Evolutionary conservation across 805 yeast genomes (phyloP), one percentile per base, ranked within the genome.

Genomic region (Yarrowia deformans): DNA sequence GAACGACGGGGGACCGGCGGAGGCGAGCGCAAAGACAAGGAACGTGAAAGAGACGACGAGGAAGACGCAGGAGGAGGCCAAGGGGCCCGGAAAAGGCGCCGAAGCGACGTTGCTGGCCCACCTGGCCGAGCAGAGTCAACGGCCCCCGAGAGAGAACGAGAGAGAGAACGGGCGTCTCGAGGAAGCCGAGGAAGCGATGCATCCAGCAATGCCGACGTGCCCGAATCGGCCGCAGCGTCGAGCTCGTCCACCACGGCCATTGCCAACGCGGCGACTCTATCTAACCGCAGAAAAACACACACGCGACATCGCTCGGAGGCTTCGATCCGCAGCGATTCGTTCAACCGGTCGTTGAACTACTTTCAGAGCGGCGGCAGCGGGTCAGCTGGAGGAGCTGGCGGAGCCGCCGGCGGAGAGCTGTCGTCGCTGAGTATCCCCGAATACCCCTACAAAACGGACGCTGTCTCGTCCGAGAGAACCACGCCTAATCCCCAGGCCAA

Each of bases 401-500:
- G 19, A 23, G 29, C 29, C 8, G 50, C 55, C 7, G 39, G 42
- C n/a, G 32, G 42, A 32, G 52, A 42, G 18, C 63, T 60, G 52
- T 5, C 66, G 66, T 43, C 34, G 39, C 52, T 60, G 19, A 34
- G 52, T 14, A 63, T 63, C 50, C 68, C 55, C 8, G 56, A 63
- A 13, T 63, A 48, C 39, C 56, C 68, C 32, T 49, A 48, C 48
- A 63, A 63, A 40, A 63, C 56, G 45, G 68, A 63, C 32, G 48
- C 66, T 5, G 68, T 63, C 14, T 48, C 56, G 39, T 48, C 56
- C 48, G 68, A 63, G 29, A 34, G 68, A 16, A 63, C 43, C 56
- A 63, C 68, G 52, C 68, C 68, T 8, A 63, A 63, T n/a, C 68
- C 68, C 7, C 66, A 60, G 66, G 66, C 52, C 10, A 60, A 60